A percentile compares a stretch with the other conserved stretches of the same genome.
Conservation (phyloP, 2,329 filamentous ascomycete genomes). For the Tympanopsis confertula region DNA sequence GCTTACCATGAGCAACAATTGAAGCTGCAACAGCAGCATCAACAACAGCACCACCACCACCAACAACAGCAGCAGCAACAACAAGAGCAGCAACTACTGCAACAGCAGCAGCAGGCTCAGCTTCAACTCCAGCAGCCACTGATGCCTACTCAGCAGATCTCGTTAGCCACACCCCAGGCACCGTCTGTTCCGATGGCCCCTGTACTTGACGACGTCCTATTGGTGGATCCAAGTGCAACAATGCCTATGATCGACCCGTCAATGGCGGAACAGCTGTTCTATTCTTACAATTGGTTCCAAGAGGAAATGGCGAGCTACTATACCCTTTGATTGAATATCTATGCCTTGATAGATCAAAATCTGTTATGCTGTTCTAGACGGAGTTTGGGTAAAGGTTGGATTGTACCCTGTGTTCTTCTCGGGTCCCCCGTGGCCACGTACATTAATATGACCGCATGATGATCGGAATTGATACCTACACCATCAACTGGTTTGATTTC, state of each 20-base stretch:
- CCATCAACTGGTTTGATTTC: too few species aligned
- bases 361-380: too few species aligned
- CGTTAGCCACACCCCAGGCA: background rate
- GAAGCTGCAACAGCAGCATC: background rate
- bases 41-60: background rate
- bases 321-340: background rate
- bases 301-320: conserved; percentile 23
- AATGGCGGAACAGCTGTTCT: conserved; percentile 20
- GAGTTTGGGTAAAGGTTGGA: too few species aligned
- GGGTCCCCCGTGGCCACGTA: too few species aligned
- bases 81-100: background rate
- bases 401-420: too few species aligned
- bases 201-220: conserved; percentile 18
- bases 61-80: background rate
- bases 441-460: too few species aligned
- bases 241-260: conserved; percentile 19
- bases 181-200: conserved; percentile 15
- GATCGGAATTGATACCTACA: too few species aligned
- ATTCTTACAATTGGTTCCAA: conserved; percentile 24
- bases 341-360: too few species aligned
- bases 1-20: conserved; percentile 14
- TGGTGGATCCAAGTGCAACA: conserved; percentile 13
- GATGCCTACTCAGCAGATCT: too few species aligned
- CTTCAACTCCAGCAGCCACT: too few species aligned
- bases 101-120: background rate